A percentile compares a stretch with the other conserved stretches of the same genome.
Conservation (phyloP, 176 grass and related monocot genomes). For the Phyllostachys edulis region DNA sequence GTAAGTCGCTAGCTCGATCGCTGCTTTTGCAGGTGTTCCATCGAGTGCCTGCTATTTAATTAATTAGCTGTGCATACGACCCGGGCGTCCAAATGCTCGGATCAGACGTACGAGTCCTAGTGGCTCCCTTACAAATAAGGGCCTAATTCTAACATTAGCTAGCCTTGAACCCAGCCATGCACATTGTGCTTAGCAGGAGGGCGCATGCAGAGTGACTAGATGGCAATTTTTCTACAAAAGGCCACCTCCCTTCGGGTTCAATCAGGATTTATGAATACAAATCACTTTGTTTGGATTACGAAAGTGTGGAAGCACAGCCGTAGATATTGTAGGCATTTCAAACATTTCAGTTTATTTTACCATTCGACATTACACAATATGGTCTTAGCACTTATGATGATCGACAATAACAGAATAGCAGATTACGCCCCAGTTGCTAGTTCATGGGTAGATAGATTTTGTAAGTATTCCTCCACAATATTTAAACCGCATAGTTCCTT, state of each 20-base stretch:
- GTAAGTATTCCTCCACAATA: constrained; percentile 64
- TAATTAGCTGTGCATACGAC: too few relatives aligned
- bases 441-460: constrained; percentile 4
- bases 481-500: constrained; percentile 73
- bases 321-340: not conserved
- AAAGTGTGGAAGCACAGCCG: not conserved
- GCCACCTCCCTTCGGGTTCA: not conserved
- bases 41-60: too few relatives aligned
- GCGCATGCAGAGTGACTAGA: too few relatives aligned
- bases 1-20: too few relatives aligned
- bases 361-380: not conserved
- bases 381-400: not conserved
- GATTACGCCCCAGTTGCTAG: not conserved
- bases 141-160: too few relatives aligned
- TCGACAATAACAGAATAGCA: not conserved
- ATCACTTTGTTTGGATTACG: not conserved
- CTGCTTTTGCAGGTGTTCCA: too few relatives aligned
- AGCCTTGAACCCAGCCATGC: too few relatives aligned
- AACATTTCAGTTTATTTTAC: not conserved
- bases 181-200: too few relatives aligned
- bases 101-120: too few relatives aligned
- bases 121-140: too few relatives aligned
- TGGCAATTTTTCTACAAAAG: too few relatives aligned
- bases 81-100: too few relatives aligned
- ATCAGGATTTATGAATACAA: not conserved